A percentile compares a stretch with the other conserved stretches of the same genome.
phyloP scores from a whole-genome alignment of 176 grass and related monocot species.

The Rhynchospora breviuscula region DNA sequence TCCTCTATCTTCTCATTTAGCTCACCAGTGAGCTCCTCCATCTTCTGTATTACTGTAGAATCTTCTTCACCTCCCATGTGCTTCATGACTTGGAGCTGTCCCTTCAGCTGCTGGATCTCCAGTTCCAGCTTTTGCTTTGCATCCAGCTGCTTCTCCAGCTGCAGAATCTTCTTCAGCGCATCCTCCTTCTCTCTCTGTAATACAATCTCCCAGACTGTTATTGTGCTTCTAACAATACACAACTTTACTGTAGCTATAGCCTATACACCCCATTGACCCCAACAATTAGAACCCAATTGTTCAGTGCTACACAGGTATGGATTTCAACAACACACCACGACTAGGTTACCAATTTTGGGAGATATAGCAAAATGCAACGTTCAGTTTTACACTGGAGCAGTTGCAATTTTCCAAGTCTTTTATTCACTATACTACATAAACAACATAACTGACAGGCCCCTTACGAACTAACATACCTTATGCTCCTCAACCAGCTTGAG shows the following conservation, averaged over 20 bases:
- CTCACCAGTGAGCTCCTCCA: conserved; percentile 34
- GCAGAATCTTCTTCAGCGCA: conserved; percentile 42
- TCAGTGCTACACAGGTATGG: neutral
- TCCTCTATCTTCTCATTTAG: conserved; percentile 49
- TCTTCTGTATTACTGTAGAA: conserved; percentile 28
- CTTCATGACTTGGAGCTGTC: conserved; percentile 45
- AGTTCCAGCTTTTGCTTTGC: conserved; percentile 56
- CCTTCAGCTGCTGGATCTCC: conserved; percentile 49
- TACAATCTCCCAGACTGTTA: neutral
- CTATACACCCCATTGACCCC: neutral
- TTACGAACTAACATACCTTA: conserved; percentile 40
- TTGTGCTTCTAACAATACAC: neutral
- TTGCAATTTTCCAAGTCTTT: no score
- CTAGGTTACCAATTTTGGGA: neutral
- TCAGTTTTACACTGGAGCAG: neutral
- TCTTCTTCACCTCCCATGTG: conserved; percentile 43
- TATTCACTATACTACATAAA: neutral
- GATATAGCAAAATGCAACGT: neutral
- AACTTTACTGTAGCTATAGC: no score
- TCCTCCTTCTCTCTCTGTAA: conserved; percentile 48
- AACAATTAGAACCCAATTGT: neutral
- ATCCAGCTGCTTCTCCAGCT: conserved; percentile 44
- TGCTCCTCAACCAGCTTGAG: conserved; percentile 57
- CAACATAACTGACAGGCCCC: neutral
- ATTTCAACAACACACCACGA: neutral